Evolutionary conservation across 257 asterid species (phyloP), one percentile per base, ranked within the genome.

Genomic region (Eustoma russellianum): DNA sequence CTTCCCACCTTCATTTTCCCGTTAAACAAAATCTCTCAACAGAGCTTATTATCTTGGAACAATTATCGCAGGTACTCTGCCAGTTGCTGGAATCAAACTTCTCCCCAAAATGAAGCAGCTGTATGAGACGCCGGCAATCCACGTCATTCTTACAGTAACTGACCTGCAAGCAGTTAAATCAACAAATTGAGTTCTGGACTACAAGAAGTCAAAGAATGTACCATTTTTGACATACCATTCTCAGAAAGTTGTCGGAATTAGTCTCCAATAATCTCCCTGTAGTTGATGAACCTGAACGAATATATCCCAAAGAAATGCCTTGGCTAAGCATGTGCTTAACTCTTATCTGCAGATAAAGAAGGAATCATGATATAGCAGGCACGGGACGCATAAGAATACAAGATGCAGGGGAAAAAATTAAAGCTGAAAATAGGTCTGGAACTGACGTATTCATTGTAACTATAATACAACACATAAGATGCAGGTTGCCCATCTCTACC

Each of bases 271-370:
- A n/a, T n/a, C n/a, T n/a, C n/a, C n/a, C n/a, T n/a, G n/a, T n/a
- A n/a, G n/a, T n/a, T n/a, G n/a, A n/a, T n/a, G n/a, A n/a, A n/a
- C n/a, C n/a, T n/a, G n/a, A n/a, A n/a, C n/a, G n/a, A n/a, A n/a
- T n/a, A n/a, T n/a, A n/a, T n/a, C n/a, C n/a, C n/a, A n/a, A n/a
- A n/a, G n/a, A n/a, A n/a, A n/a, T n/a, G 64, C 86, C 88, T 77
- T 84, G 96, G 76, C 88, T 87, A 63, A 91, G 82, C 96, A 87
- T 91, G 45, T n/a, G n/a, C n/a, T n/a, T n/a, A n/a, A n/a, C n/a
- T n/a, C n/a, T n/a, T n/a, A n/a, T n/a, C n/a, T n/a, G 50, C 46
- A 59, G 50, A 54, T n/a, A 60, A 5, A 16, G 18, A 48, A 1
- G 16, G 3, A 13, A 1, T 30, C 55, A 55, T 48, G 43, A n/a